A percentile compares a stretch with the other conserved stretches of the same genome.
Evolutionary conservation across 257 asterid genomes (phyloP).

Genomic region (Vinca minor): DNA sequence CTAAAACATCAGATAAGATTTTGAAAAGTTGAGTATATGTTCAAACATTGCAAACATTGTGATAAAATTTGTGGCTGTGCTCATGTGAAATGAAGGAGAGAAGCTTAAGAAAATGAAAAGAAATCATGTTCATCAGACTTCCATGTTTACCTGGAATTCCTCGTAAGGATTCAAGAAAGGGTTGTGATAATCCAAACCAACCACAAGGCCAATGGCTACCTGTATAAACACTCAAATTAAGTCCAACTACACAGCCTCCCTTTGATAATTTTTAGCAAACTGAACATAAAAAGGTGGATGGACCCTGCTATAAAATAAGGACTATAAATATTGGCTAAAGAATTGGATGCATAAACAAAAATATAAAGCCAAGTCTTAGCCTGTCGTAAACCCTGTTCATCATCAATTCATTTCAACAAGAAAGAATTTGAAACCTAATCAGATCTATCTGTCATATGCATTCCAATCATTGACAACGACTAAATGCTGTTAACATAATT

Average conservation of each 20-base stretch:
- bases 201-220: constrained; percentile 85
- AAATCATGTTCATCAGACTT: neutral
- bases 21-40: neutral
- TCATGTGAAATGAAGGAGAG: neutral
- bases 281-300: neutral
- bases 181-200: constrained; percentile 76
- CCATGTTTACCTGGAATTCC: constrained; percentile 76
- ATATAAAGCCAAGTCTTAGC: neutral
- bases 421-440: neutral
- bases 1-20: neutral
- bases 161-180: constrained; percentile 91
- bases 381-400: neutral
- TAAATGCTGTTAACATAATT: neutral
- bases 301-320: neutral
- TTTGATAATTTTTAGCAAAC: neutral
- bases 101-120: constrained; percentile 9
- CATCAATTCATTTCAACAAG: neutral
- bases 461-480: neutral
- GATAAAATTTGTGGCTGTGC: neutral
- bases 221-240: constrained; percentile 18
- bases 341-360: neutral
- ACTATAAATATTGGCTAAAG: neutral
- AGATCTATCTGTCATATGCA: neutral
- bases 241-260: too few species aligned
- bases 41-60: neutral